A percentile compares a stretch with the other conserved stretches of the same genome.
phyloP scores from a whole-genome alignment of 2,329 filamentous ascomycete genomes.

The Trichoderma asperellum region DNA sequence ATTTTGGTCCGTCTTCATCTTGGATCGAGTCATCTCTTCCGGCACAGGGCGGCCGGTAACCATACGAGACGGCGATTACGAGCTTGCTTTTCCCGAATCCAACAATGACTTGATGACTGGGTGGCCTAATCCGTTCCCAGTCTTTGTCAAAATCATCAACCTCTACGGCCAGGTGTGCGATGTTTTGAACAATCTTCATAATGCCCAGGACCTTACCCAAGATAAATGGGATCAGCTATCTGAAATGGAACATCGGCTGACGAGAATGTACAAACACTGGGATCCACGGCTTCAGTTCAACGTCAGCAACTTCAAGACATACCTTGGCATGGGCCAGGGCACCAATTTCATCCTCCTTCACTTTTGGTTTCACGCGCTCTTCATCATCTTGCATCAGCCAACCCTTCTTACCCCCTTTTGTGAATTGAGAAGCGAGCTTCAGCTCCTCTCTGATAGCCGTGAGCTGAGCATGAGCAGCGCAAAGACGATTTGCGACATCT shows the following conservation, averaged over 20 bases:
- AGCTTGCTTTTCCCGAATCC: slow-evolving; percentile 68
- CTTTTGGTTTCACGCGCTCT: slow-evolving; percentile 86
- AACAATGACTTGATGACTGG: slow-evolving; percentile 59
- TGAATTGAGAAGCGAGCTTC: slow-evolving; percentile 61
- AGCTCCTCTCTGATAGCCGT: slow-evolving; percentile 77
- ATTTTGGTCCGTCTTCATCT: slow-evolving; percentile 87
- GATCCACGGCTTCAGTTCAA: slow-evolving; percentile 80
- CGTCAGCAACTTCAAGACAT: slow-evolving; percentile 82
- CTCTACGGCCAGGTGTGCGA: slow-evolving; percentile 85
- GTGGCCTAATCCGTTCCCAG: slow-evolving; percentile 79
- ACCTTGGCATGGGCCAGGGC: slow-evolving; percentile 78
- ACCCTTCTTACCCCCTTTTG: slow-evolving; percentile 78
- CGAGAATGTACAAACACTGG: slow-evolving; percentile 70
- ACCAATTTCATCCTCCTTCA: slow-evolving; percentile 86
- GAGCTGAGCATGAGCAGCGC: slow-evolving; percentile 85
- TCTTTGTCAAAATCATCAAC: slow-evolving; percentile 81
- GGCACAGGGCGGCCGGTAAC: slow-evolving; percentile 85
- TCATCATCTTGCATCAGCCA: slow-evolving; percentile 83
- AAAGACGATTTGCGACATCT: slow-evolving; percentile 87
- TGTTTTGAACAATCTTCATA: slow-evolving; percentile 78
- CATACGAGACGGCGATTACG: slow-evolving; percentile 81
- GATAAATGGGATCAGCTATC: slow-evolving; percentile 73
- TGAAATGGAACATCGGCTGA: slow-evolving; percentile 81
- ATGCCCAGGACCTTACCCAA: slow-evolving; percentile 72
- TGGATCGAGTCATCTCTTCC: slow-evolving; percentile 85